Conservation (phyloP, 306 rosid species). For the Trifolium repens region DNA sequence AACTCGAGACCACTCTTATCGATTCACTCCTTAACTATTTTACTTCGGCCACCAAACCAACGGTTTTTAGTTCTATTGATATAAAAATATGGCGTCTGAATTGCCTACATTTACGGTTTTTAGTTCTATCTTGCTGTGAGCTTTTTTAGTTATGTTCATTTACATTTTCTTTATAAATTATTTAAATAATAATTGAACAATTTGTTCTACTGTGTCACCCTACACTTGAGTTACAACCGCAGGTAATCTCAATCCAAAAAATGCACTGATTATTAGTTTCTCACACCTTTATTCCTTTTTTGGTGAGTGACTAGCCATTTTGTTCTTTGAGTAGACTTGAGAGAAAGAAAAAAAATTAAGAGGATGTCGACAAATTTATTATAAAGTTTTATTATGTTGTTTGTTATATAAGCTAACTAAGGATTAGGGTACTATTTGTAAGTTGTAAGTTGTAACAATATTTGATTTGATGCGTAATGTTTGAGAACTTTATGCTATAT, state of each 20-base stretch:
- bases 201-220: too few relatives aligned
- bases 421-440: conserved; percentile 15
- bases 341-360: not conserved
- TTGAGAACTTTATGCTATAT: conserved; percentile 18
- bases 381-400: conserved; percentile 17
- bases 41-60: too few relatives aligned
- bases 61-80: not conserved
- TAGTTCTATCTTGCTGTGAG: too few relatives aligned
- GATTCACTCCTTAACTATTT: too few relatives aligned
- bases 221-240: too few relatives aligned
- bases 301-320: too few relatives aligned
- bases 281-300: conserved; percentile 17
- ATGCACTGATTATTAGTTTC: conserved; percentile 21
- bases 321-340: conserved; percentile 13
- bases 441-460: conserved; percentile 20
- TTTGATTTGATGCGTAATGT: conserved; percentile 42
- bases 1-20: too few relatives aligned
- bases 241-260: too few relatives aligned
- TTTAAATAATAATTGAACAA: too few relatives aligned
- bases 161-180: too few relatives aligned
- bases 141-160: too few relatives aligned
- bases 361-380: not conserved
- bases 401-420: not conserved
- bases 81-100: not conserved
- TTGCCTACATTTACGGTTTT: too few relatives aligned